Evolutionary conservation across 345 rosid species (phyloP).

Genomic region (Syzygium jambos): DNA sequence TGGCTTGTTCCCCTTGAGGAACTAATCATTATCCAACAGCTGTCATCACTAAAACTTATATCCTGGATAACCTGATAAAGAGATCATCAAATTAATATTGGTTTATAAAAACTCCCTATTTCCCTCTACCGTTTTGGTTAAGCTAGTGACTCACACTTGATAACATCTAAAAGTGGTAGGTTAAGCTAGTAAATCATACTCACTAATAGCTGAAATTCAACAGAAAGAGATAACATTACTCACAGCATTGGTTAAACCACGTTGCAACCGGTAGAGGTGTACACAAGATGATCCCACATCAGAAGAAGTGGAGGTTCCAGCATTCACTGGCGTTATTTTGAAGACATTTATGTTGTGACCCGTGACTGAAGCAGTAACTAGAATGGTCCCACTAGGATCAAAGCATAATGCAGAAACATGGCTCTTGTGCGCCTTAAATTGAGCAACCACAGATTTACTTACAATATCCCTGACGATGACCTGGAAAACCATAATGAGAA

Average conservation of each 20-base stretch:
- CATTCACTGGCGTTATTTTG: slow-evolving; percentile 55
- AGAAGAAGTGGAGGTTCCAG: slow-evolving; percentile 26
- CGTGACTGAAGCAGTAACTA: slow-evolving; percentile 88
- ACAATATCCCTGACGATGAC: slow-evolving; percentile 77
- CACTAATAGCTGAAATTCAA: background rate
- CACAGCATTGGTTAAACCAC: slow-evolving; percentile 96
- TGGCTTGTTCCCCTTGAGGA: slow-evolving; percentile 96
- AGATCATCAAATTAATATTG: background rate
- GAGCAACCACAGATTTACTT: slow-evolving; percentile 56
- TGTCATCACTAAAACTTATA: slow-evolving; percentile 79
- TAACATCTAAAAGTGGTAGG: background rate
- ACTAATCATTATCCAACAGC: slow-evolving; percentile 84
- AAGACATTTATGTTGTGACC: slow-evolving; percentile 92
- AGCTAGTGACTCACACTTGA: background rate
- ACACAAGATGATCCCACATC: slow-evolving; percentile 37
- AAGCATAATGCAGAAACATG: slow-evolving; percentile 87
- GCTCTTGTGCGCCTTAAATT: slow-evolving; percentile 89
- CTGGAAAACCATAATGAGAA: slow-evolving; percentile 25
- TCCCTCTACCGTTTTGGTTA: background rate
- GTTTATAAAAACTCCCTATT: background rate
- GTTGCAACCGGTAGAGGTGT: slow-evolving; percentile 86
- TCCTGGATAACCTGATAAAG: slow-evolving; percentile 80
- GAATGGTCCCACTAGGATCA: slow-evolving; percentile 84
- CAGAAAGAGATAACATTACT: slow-evolving; percentile 7
- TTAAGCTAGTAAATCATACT: background rate